These are phyloP conservation scores for Chrysopogon serrulatus DNA, from an alignment of 176 grass and related monocot species.

Conservation along the genomic window DNA sequence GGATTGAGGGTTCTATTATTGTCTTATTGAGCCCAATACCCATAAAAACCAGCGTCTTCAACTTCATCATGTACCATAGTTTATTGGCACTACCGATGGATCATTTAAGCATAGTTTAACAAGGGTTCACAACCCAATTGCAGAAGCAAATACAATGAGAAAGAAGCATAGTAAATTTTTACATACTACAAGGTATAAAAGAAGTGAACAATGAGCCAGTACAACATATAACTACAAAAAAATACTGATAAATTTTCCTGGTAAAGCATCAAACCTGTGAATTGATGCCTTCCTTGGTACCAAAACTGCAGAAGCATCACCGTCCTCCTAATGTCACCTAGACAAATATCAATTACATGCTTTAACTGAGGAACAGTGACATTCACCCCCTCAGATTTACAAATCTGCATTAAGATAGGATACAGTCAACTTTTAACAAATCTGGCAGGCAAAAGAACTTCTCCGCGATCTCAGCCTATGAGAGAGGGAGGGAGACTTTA, in stretches of 20 bases:
- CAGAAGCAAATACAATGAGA: not conserved
- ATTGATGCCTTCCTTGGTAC: constrained; percentile 65
- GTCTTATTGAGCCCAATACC: not conserved
- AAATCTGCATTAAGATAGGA: constrained; percentile 55
- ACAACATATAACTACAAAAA: not conserved
- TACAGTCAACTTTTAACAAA: constrained; percentile 19
- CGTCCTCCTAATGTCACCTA: constrained; percentile 77
- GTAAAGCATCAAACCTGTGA: constrained; percentile 39
- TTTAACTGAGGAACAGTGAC: constrained; percentile 50
- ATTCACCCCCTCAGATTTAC: constrained; percentile 64
- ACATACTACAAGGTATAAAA: not conserved
- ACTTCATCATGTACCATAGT: not conserved
- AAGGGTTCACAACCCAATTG: not conserved
- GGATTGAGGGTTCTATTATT: not conserved
- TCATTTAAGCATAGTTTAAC: constrained; percentile 4
- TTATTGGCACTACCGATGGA: not conserved
- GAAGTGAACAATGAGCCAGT: not conserved
- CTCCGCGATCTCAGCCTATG: not conserved
- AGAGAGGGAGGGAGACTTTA: constrained; percentile 27
- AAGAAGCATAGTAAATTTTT: not conserved
- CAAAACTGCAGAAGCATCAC: constrained; percentile 91
- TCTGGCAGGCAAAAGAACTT: not conserved
- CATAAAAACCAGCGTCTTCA: not conserved
- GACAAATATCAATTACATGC: constrained; percentile 55
- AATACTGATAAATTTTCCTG: not conserved